Evolutionary conservation across 164 flowering plant genomes (phyloP).

Genomic region (Kingdonia uniflora): DNA sequence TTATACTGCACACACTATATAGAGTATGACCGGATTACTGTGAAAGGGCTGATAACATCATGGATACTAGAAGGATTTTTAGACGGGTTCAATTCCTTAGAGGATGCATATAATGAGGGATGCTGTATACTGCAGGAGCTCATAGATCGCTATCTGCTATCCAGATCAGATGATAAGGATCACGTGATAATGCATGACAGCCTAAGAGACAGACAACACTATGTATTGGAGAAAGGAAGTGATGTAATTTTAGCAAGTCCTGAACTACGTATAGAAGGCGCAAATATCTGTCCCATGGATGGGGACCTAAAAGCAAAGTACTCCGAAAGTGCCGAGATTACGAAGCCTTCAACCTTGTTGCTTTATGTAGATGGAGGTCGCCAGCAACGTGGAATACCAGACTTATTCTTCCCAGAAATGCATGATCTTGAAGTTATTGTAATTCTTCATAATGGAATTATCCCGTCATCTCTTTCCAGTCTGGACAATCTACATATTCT

Average conservation of each 20-base stretch:
- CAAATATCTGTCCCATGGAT: neutral
- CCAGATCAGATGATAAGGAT: neutral
- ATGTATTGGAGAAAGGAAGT: neutral
- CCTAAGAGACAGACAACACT: neutral
- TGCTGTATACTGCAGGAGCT: neutral
- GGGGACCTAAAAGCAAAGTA: neutral
- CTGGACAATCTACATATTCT: too few species aligned
- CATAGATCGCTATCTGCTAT: neutral
- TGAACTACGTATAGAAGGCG: neutral
- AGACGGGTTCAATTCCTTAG: neutral
- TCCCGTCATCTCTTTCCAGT: too few species aligned
- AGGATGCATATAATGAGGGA: neutral
- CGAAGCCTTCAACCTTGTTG: too few species aligned
- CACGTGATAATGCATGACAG: neutral
- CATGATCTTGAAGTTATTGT: too few species aligned
- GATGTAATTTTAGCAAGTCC: neutral
- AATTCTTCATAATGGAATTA: too few species aligned
- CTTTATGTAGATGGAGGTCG: too few species aligned
- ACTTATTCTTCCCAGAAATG: too few species aligned
- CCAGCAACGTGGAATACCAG: too few species aligned
- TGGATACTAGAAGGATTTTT: constrained; percentile 2
- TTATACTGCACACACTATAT: too few species aligned
- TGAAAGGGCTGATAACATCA: too few species aligned
- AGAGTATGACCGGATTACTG: too few species aligned
- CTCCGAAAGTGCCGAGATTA: neutral